Evolutionary conservation across 305 asterid species (phyloP), one percentile per base, ranked within the genome.

Genomic region (Caryopteris hybrid): DNA sequence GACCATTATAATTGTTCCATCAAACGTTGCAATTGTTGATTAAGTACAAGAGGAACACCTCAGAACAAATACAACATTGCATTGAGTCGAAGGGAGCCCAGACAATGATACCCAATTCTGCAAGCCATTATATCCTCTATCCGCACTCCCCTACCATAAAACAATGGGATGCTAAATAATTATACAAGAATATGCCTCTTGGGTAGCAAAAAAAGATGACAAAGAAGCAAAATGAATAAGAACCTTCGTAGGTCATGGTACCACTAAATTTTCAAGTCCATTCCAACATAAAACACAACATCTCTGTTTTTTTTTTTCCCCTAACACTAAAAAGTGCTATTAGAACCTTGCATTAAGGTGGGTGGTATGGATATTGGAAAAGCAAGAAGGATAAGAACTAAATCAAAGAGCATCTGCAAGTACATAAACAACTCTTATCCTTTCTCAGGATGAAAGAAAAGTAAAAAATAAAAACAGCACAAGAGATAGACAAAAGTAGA

Each of bases 231-330:
- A 51, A 23, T 11, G 12, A 13, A 3, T 33, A 43, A 68, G 65
- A 27, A 29, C 46, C 11, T 53, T 50, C 18, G 13, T 34, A 21
- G n/a, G 14, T 50, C 38, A 38, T 34, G 22, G 64, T 18, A 64
- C 45, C 9, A 50, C 31, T 34, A 18, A 59, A 33, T 48, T 33
- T 48, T 13, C 51, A 60, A 3, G 50, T 39, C 25, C 45, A 33
- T 33, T 33, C 43, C 69, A 63, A 27, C 58, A 27, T 63, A 46
- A 29, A 64, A 34, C 69, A 64, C 57, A 62, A 7, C 22, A 2
- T 20, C 10, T 29, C 31, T 18, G 12, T 4, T 6, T 31, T 31
- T 47, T 31, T 21, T 7, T 2, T n/a, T n/a, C n/a, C n/a, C 56
- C 20, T 12, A 53, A 12, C 54, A 47, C 17, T 9, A 33, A 16